Conservation (phyloP, 208 protist genomes). For the Giardia muris region DNA sequence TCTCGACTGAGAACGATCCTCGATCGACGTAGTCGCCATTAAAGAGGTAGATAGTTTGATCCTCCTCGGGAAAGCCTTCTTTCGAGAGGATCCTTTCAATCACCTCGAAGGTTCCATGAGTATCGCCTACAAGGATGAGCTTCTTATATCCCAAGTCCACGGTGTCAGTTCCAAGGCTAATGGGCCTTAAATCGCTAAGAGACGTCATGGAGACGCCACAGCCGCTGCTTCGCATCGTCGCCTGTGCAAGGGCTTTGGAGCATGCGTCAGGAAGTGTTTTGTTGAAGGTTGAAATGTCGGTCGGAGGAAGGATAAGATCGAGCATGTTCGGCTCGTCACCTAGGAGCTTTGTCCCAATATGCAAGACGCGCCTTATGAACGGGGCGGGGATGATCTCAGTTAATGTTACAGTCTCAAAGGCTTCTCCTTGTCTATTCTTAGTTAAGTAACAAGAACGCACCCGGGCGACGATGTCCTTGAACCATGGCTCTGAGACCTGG, state of each 20-base stretch:
- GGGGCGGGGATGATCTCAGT: neutral
- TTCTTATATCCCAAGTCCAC: neutral
- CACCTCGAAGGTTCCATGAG: conserved; percentile 25
- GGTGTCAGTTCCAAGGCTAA: neutral
- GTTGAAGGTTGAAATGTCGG: neutral
- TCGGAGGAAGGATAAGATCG: neutral
- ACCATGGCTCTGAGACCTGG: neutral
- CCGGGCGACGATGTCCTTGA: neutral
- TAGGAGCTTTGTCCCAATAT: neutral
- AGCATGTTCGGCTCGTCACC: neutral
- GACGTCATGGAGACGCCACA: neutral
- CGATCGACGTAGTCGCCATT: conserved; percentile 44
- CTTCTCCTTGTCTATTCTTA: neutral
- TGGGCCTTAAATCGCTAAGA: neutral
- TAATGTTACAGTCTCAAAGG: neutral
- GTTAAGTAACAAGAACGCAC: neutral
- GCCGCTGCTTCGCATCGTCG: neutral
- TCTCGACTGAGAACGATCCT: conserved; percentile 35
- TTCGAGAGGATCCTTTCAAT: neutral
- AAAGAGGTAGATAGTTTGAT: conserved; percentile 34
- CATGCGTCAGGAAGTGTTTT: neutral
- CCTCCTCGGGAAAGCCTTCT: neutral
- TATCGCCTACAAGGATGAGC: conserved; percentile 17
- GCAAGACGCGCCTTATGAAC: neutral
- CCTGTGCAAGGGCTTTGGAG: neutral